These are phyloP conservation scores for Termitomyces sp. DNA, from an alignment of 768 basidiomycete species.

Conservation along the genomic window DNA sequence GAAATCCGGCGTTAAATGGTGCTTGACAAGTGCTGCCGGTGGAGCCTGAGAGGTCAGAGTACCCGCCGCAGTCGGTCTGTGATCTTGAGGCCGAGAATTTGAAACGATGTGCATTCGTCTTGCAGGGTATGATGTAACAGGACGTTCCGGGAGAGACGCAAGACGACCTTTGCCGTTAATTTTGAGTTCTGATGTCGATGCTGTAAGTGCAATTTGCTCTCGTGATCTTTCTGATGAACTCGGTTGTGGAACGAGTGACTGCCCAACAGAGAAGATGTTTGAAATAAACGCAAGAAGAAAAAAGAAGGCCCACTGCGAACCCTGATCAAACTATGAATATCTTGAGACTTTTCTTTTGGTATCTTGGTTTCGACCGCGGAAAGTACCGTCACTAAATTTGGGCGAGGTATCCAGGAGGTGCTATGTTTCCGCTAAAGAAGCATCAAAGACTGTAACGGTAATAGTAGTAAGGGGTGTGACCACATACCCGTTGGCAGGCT, in stretches of 20 bases:
- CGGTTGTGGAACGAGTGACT: constrained; percentile 31
- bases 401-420: constrained; percentile 39
- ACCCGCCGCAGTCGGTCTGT: background rate
- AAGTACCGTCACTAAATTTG: constrained; percentile 34
- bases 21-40: constrained; percentile 11
- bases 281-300: constrained; percentile 31
- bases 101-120: constrained; percentile 13
- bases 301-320: constrained; percentile 50
- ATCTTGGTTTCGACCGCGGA: constrained; percentile 25
- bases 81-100: constrained; percentile 5
- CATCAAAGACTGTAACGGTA: background rate
- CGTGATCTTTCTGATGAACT: constrained; percentile 5
- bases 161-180: constrained; percentile 2
- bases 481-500: constrained; percentile 38
- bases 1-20: constrained; percentile 21
- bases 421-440: constrained; percentile 36
- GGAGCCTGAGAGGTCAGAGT: background rate
- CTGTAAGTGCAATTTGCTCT: constrained; percentile 2
- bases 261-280: constrained; percentile 40
- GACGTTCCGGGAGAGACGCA: constrained; percentile 6
- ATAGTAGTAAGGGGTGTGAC: background rate
- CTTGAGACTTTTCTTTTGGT: constrained; percentile 21
- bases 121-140: constrained; percentile 6
- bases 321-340: constrained; percentile 45
- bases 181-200: background rate